These are phyloP conservation scores for Anthoceros angustus DNA, from an alignment of 225 moss, liverwort and hornwort genomes.

Conservation along the genomic window DNA sequence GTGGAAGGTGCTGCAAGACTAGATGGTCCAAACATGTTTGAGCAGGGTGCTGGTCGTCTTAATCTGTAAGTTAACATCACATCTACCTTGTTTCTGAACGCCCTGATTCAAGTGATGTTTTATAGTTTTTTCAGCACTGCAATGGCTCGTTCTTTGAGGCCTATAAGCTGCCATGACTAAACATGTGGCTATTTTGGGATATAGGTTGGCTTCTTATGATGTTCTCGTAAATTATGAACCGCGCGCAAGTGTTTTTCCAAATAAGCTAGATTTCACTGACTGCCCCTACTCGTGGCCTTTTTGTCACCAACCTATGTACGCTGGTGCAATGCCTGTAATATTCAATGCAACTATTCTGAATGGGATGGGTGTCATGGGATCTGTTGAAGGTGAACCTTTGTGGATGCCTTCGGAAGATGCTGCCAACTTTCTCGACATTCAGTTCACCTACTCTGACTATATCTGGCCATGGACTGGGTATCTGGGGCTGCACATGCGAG, in stretches of 20 bases:
- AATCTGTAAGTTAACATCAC: slow-evolving; percentile 47
- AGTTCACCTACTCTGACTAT: slow-evolving; percentile 67
- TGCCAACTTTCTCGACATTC: slow-evolving; percentile 51
- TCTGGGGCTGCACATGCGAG: slow-evolving; percentile 66
- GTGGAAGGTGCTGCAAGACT: slow-evolving; percentile 80
- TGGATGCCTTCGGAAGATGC: slow-evolving; percentile 48
- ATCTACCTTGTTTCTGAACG: not conserved
- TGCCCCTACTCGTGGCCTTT: slow-evolving; percentile 88
- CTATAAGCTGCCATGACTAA: too few species aligned
- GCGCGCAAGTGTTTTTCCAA: slow-evolving; percentile 69
- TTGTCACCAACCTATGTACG: slow-evolving; percentile 78
- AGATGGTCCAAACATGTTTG: slow-evolving; percentile 83
- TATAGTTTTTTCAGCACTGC: not conserved
- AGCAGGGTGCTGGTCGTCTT: slow-evolving; percentile 91
- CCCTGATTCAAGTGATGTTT: not conserved
- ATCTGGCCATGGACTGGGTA: slow-evolving; percentile 98
- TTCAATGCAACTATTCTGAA: slow-evolving; percentile 85
- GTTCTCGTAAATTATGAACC: slow-evolving; percentile 57
- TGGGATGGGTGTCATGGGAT: slow-evolving; percentile 89
- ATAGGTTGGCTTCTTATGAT: slow-evolving; percentile 82
- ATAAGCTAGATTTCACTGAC: slow-evolving; percentile 58
- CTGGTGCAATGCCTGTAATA: slow-evolving; percentile 81
- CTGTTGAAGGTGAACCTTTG: slow-evolving; percentile 42
- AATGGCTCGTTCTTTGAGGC: not conserved
- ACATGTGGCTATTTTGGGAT: not conserved